These are phyloP conservation scores for Microdochium nivale DNA, from an alignment of 2,329 filamentous ascomycete species.

Conservation along the genomic window DNA sequence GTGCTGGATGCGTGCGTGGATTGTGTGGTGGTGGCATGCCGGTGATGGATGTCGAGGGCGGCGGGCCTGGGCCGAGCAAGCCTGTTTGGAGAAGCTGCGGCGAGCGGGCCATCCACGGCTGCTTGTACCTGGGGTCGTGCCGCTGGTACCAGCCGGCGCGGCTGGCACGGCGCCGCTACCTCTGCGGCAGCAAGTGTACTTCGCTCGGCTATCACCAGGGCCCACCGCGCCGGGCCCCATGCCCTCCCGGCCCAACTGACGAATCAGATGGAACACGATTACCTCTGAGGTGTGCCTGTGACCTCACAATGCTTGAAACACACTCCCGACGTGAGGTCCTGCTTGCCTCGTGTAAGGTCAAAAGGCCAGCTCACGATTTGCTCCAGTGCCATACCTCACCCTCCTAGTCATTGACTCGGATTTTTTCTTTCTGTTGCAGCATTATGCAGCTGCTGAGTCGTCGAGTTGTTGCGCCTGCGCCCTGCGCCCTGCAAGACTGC, in stretches of 20 bases:
- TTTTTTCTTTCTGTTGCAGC: too few species aligned
- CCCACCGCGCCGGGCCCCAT: slow-evolving; percentile 4
- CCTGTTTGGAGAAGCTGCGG: background rate
- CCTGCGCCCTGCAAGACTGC: too few species aligned
- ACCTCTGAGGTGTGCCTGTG: slow-evolving; percentile 13
- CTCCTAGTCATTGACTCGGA: too few species aligned
- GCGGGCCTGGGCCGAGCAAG: background rate
- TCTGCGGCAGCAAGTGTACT: background rate
- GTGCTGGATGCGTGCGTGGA: background rate
- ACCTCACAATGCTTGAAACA: slow-evolving; percentile 13
- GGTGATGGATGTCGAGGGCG: background rate
- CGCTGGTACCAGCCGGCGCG: background rate
- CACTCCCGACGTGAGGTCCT: too few species aligned
- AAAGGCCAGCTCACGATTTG: background rate
- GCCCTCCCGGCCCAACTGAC: slow-evolving; percentile 18
- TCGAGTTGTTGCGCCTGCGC: too few species aligned
- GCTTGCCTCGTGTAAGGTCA: too few species aligned
- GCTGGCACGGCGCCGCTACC: background rate
- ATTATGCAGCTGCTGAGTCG: too few species aligned
- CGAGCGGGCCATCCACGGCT: too few species aligned
- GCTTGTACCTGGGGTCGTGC: background rate
- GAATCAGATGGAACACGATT: slow-evolving; percentile 21
- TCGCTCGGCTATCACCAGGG: slow-evolving; percentile 12
- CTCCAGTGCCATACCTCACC: background rate
- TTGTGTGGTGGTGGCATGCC: background rate